Base-by-base conservation (phyloP, 1,139 yeast genomes). In the Yamadazyma blattariae region DNA sequence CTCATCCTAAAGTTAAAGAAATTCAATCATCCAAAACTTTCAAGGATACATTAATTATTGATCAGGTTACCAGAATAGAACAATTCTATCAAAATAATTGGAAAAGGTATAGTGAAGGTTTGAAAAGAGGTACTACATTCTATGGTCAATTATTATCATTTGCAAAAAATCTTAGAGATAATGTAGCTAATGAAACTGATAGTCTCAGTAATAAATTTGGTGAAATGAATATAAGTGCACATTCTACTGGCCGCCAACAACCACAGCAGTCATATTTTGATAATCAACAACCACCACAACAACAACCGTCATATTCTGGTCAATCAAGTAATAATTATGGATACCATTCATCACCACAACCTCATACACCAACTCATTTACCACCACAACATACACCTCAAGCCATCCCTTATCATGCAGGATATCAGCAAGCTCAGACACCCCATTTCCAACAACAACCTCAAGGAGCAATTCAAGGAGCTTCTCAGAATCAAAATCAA, bases 61-160 rank as follows among this genome's bases (percentile, higher is more conserved):
- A 40, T 50, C 75, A 55, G 40, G 57, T 35, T 41, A 50, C 54
- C 3, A 64, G 64, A 29, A 64, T 81, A 26, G 64, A 64, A 5
- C 61, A 67, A 30, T 73, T 83, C 40, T 67, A 79, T 42, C 57
- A 21, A 72, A 25, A 32, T 13, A 79, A 64, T 38, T 88, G 92
- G 82, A 68, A 61, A 24, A 70, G 72, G 21, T 82, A 82, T 46
- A 61, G 67, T 13, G 61, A 62, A 8, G 95, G 95, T 2, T 57
- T 79, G 37, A 57, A 60, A 10, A 79, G 77, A 45, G 95, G 95
- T 0, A 52, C 59, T 11, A 70, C 62, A 10, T 85, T 88, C 48
- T 90, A 90, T 54, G 60, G 63, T 3, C 74, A 77, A 30, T 59
- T 89, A 31, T 56, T 69, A 21, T 59, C 59, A 11, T 74, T 70